Evolutionary conservation across 2,329 filamentous ascomycete species (phyloP).

Genomic region (Colletotrichum sp.): DNA sequence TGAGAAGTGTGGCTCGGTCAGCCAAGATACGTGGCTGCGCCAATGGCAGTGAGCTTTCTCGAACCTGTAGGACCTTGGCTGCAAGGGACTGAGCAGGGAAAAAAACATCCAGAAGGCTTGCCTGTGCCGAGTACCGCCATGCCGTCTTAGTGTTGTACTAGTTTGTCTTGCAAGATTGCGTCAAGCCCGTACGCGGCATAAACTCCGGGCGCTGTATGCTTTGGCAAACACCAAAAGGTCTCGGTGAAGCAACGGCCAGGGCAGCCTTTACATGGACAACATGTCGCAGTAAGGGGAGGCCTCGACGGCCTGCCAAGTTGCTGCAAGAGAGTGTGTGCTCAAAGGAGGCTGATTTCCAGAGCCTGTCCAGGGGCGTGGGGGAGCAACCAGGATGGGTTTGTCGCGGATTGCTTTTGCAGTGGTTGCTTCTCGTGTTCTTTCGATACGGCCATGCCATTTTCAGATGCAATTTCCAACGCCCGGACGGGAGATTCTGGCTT

Average conservation of each 20-base stretch:
- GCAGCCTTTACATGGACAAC: neutral
- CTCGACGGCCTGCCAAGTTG: neutral
- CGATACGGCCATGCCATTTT: slow-evolving; percentile 15
- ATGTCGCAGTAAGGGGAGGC: neutral
- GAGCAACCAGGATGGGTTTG: neutral
- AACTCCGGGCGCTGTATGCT: neutral
- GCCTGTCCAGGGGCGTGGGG: neutral
- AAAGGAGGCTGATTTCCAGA: neutral
- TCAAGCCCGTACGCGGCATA: neutral
- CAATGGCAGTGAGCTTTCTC: neutral
- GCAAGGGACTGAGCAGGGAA: slow-evolving; percentile 5
- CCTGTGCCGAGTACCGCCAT: neutral
- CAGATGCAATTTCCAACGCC: slow-evolving; percentile 19
- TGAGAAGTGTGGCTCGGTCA: neutral
- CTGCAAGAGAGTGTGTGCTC: neutral
- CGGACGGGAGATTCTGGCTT: neutral
- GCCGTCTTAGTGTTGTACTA: neutral
- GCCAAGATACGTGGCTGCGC: neutral
- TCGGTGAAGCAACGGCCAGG: slow-evolving; percentile 13
- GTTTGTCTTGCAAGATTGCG: neutral
- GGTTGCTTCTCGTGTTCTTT: slow-evolving; percentile 14
- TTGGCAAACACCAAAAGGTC: neutral
- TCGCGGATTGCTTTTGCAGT: neutral
- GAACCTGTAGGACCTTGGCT: neutral
- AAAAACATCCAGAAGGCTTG: neutral